Evolutionary conservation across 2,329 filamentous ascomycete genomes (phyloP), one percentile per base, ranked within the genome.

Genomic region (Cordyceps militaris): DNA sequence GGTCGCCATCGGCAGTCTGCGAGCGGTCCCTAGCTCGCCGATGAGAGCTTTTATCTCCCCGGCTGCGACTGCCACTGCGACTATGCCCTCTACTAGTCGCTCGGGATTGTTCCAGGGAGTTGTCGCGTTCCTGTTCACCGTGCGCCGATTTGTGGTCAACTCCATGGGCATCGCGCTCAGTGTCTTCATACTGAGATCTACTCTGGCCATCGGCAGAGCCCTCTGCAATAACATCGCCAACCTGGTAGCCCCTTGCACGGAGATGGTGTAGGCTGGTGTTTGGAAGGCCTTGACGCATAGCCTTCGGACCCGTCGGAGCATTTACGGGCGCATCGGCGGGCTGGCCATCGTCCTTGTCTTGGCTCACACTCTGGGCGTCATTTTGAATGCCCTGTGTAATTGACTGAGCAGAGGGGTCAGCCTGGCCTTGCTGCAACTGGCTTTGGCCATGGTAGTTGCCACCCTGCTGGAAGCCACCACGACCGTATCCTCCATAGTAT

Each of bases 301-400:
- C 94, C 73, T 94, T 92, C 49, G 94, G 94, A 10, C 92, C 94
- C 56, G 88, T 96, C 28, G 94, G 94, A 28, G 94, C 94, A 74
- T 80, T 90, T 73, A 85, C 71, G 46, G 84, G 84, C 14, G 26
- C 58, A 38, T 52, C 32, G 13, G 28, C 24, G 7, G 44, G 50
- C 28, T 55, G 57, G 24, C 36, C 19, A 47, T 57, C 57, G 24
- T 40, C 36, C 23, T 48, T 50, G 46, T 57, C 55, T 50, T 50
- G 54, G 19, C 36, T 43, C 55, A 44, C 36, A 44, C 28, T 57
- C 19, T 57, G 55, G 38, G 26, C 24, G 38, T 57, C 44, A 59
- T 57, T 38, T 42, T 56, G 30, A 38, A 73, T 65, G 76, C 74
- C 26, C 47, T 43, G 46, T n/a, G 46, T 34, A 30, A 50, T 36